A percentile compares a stretch with the other conserved stretches of the same genome.
These are phyloP conservation scores for Drechslerella dactyloides DNA, from an alignment of 2,329 filamentous ascomycete genomes.

Conservation along the genomic window DNA sequence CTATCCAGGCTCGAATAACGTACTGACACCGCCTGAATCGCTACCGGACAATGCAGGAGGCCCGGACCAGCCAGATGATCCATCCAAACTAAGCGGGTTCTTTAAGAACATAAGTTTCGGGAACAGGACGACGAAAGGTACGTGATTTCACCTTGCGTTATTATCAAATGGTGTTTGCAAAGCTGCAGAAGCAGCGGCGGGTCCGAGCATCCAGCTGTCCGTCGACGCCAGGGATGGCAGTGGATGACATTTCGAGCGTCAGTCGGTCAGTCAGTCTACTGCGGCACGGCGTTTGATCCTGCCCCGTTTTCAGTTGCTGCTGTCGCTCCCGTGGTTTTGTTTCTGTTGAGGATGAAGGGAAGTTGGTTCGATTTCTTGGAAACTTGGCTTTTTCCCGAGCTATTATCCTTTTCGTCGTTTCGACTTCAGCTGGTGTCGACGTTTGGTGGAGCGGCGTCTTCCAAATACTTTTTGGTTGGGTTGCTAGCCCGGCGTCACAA, in stretches of 20 bases:
- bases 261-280: not conserved
- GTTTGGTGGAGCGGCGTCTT: conserved; percentile 44
- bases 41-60: conserved; percentile 39
- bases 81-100: conserved; percentile 48
- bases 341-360: not conserved
- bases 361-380: conserved; percentile 2
- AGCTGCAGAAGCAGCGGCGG: not conserved
- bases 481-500: conserved; percentile 30
- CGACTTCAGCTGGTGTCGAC: conserved; percentile 28
- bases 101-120: conserved; percentile 51
- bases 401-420: conserved; percentile 12
- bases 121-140: conserved; percentile 50
- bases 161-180: conserved; percentile 14
- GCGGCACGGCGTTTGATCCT: not conserved
- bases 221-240: not conserved
- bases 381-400: conserved; percentile 6
- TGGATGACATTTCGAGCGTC: not conserved
- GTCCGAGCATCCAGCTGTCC: not conserved
- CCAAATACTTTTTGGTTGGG: conserved; percentile 38
- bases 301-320: not conserved
- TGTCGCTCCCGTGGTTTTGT: not conserved
- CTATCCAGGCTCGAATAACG: conserved; percentile 23
- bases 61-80: conserved; percentile 33
- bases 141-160: conserved; percentile 46
- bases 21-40: conserved; percentile 50